These are phyloP conservation scores for Leptodermis oblonga DNA, from an alignment of 257 asterid species.

Conservation along the genomic window DNA sequence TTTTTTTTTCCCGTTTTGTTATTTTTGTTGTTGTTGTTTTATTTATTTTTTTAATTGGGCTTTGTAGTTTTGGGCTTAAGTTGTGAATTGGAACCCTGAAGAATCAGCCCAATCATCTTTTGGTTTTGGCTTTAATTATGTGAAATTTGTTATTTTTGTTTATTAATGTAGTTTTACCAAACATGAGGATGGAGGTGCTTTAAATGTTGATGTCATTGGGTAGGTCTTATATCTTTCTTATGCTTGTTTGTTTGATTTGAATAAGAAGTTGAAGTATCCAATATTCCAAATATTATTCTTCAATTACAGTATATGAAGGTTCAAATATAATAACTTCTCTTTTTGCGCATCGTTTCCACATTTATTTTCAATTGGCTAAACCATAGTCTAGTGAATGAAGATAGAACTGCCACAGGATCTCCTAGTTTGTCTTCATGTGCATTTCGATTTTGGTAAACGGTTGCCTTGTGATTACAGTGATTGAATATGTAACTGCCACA, in stretches of 20 bases:
- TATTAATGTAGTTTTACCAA: neutral
- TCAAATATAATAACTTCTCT: too few species aligned
- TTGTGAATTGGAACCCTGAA: neutral
- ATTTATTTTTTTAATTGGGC: too few species aligned
- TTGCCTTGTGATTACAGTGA: neutral
- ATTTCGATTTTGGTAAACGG: neutral
- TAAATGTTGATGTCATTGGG: neutral
- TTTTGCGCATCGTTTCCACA: neutral
- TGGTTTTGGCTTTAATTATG: neutral
- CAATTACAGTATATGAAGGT: neutral
- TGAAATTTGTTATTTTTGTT: neutral
- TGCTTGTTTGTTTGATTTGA: neutral
- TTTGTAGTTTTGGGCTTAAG: neutral
- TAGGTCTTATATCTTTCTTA: neutral
- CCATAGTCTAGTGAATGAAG: neutral
- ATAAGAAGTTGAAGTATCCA: neutral
- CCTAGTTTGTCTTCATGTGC: neutral
- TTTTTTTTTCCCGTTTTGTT: neutral
- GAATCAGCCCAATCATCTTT: neutral
- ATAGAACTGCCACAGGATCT: neutral
- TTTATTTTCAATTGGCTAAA: neutral
- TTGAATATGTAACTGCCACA: neutral
- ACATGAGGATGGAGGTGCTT: neutral
- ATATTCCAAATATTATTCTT: neutral
- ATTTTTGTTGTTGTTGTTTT: neutral